A percentile compares a stretch with the other conserved stretches of the same genome.
Conservation (phyloP, 176 grass and related monocot genomes). For the Triticum monococcum region DNA sequence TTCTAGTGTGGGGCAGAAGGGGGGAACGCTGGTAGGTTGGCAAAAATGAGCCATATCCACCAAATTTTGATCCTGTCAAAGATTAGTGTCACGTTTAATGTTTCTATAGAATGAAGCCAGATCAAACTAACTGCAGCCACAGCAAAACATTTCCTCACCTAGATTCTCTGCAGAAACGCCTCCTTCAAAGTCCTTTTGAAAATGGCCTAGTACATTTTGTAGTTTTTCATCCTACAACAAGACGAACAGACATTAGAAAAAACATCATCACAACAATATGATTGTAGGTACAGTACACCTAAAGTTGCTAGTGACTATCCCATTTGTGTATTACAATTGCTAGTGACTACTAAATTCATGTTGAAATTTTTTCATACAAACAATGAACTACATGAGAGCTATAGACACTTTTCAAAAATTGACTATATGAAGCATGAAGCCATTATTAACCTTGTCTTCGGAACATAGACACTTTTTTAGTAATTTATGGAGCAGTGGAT, state of each 20-base stretch:
- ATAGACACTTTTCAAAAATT: background rate
- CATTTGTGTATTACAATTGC: background rate
- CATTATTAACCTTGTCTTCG: background rate
- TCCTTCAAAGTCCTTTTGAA: slow-evolving; percentile 89
- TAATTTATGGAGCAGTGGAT: background rate
- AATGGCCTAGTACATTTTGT: slow-evolving; percentile 76
- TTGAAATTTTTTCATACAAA: background rate
- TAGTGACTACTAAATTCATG: background rate
- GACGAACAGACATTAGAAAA: slow-evolving; percentile 18
- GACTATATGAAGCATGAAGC: background rate
- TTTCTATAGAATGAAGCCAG: slow-evolving; percentile 24
- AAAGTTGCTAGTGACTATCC: background rate
- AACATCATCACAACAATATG: slow-evolving; percentile 11
- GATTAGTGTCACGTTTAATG: slow-evolving; percentile 33
- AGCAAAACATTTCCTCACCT: slow-evolving; percentile 57
- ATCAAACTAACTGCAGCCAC: slow-evolving; percentile 14
- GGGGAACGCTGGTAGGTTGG: slow-evolving; percentile 89
- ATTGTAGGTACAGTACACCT: background rate
- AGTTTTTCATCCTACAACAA: slow-evolving; percentile 84
- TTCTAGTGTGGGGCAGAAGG: slow-evolving; percentile 60
- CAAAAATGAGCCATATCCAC: slow-evolving; percentile 97
- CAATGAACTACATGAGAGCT: background rate
- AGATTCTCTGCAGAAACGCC: slow-evolving; percentile 89
- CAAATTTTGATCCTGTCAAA: slow-evolving; percentile 84
- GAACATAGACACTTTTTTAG: background rate